phyloP scores from a whole-genome alignment of 805 yeast genomes.

The Yarrowia hollandica region DNA sequence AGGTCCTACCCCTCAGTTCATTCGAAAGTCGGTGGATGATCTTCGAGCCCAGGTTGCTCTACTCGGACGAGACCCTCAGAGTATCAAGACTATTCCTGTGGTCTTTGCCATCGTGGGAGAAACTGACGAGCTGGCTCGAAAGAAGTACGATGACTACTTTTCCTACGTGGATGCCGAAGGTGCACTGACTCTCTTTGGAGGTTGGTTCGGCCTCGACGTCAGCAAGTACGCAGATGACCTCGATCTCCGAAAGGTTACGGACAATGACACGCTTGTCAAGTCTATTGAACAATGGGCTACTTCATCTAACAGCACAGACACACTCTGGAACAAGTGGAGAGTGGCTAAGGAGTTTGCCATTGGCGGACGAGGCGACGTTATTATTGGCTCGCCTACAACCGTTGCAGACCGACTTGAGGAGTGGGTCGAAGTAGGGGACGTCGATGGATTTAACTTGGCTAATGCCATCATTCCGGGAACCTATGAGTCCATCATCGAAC shows the following conservation, averaged over 20 bases:
- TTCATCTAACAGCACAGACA: conserved; percentile 36
- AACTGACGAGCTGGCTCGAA: conserved; percentile 47
- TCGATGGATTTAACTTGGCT: conserved; percentile 49
- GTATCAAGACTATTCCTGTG: conserved; percentile 45
- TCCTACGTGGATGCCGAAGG: conserved; percentile 46
- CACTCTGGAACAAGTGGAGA: conserved; percentile 36
- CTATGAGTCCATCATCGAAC: conserved; percentile 45
- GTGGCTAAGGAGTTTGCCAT: conserved; percentile 43
- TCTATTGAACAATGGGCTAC: conserved; percentile 44
- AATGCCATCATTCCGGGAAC: conserved; percentile 45
- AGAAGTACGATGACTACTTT: conserved; percentile 42
- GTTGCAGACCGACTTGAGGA: conserved; percentile 47
- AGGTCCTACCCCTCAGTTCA: conserved; percentile 41
- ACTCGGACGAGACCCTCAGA: conserved; percentile 43
- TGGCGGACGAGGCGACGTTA: conserved; percentile 40
- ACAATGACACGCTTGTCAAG: conserved; percentile 42
- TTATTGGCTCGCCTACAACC: conserved; percentile 44
- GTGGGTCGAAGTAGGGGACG: conserved; percentile 45
- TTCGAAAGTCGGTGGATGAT: conserved; percentile 40
- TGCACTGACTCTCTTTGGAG: conserved; percentile 46
- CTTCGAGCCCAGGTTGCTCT: conserved; percentile 42
- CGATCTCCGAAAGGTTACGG: conserved; percentile 40
- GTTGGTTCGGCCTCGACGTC: conserved; percentile 49
- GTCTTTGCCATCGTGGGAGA: conserved; percentile 45
- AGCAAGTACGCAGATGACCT: conserved; percentile 42